Evolutionary conservation across 2,329 filamentous ascomycete species (phyloP).

Genomic region (Alternaria gaisen): DNA sequence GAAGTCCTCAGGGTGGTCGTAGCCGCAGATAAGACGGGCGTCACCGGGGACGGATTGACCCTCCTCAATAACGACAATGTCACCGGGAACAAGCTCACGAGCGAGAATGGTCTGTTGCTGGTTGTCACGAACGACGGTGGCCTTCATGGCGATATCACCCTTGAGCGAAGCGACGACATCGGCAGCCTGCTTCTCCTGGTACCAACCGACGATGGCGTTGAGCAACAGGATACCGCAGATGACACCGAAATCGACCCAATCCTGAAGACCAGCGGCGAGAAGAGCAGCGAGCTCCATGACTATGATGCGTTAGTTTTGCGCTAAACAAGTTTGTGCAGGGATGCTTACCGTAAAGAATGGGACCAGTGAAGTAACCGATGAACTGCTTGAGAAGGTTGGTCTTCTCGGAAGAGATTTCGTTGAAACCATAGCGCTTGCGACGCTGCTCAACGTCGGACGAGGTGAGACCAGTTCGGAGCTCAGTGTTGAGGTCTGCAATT

Average conservation of each 20-base stretch:
- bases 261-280: constrained; percentile 75
- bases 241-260: constrained; percentile 79
- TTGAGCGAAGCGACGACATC: constrained; percentile 73
- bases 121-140: constrained; percentile 72
- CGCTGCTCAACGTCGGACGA: constrained; percentile 68
- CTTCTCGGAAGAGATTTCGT: constrained; percentile 77
- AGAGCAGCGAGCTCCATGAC: constrained; percentile 82
- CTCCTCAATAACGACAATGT: constrained; percentile 78
- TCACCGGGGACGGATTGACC: constrained; percentile 75
- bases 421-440: constrained; percentile 73
- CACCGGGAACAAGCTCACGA: constrained; percentile 77
- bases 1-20: constrained; percentile 72
- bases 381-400: constrained; percentile 79
- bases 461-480: constrained; percentile 71
- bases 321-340: constrained; percentile 22
- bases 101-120: constrained; percentile 74
- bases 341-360: constrained; percentile 76
- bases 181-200: constrained; percentile 82
- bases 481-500: constrained; percentile 64
- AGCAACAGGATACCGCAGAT: constrained; percentile 78
- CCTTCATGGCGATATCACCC: constrained; percentile 81
- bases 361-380: constrained; percentile 77
- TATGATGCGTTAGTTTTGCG: constrained; percentile 41
- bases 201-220: constrained; percentile 80
- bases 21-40: constrained; percentile 76